A percentile compares a stretch with the other conserved stretches of the same genome.
Evolutionary conservation across 2,329 filamentous ascomycete species (phyloP).

Genomic region (Neocatenulostroma microsporum): DNA sequence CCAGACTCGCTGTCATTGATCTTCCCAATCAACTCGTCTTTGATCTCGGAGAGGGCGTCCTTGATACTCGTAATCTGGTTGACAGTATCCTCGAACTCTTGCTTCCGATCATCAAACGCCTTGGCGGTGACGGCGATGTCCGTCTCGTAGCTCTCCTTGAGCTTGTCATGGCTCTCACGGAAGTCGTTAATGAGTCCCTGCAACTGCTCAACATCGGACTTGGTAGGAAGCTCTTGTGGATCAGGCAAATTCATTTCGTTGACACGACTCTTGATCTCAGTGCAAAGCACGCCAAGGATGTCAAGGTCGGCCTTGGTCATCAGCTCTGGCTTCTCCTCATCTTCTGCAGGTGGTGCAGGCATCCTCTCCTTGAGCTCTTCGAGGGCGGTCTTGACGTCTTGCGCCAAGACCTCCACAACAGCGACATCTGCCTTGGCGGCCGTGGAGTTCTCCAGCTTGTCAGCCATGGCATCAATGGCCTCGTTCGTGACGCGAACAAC

Average conservation of each 20-base stretch:
- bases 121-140: conserved; percentile 68
- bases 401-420: conserved; percentile 67
- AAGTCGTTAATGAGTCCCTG: conserved; percentile 44
- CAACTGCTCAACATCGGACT: conserved; percentile 66
- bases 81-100: conserved; percentile 70
- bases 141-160: conserved; percentile 65
- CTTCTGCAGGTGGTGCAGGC: conserved; percentile 38
- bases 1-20: conserved; percentile 67
- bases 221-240: conserved; percentile 62
- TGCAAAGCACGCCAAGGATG: conserved; percentile 66
- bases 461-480: conserved; percentile 56
- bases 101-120: conserved; percentile 74
- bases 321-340: conserved; percentile 43
- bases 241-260: conserved; percentile 66
- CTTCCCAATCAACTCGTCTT: conserved; percentile 65
- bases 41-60: conserved; percentile 67
- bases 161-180: conserved; percentile 53
- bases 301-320: conserved; percentile 77
- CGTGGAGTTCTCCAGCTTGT: conserved; percentile 58
- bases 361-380: conserved; percentile 53
- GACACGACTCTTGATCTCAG: conserved; percentile 75
- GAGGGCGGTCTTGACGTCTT: conserved; percentile 65
- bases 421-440: conserved; percentile 73
- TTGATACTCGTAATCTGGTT: conserved; percentile 75
- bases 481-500: conserved; percentile 70